These are phyloP conservation scores for Cupressus sempervirens DNA, from an alignment of 75 land plant species.

Conservation along the genomic window DNA sequence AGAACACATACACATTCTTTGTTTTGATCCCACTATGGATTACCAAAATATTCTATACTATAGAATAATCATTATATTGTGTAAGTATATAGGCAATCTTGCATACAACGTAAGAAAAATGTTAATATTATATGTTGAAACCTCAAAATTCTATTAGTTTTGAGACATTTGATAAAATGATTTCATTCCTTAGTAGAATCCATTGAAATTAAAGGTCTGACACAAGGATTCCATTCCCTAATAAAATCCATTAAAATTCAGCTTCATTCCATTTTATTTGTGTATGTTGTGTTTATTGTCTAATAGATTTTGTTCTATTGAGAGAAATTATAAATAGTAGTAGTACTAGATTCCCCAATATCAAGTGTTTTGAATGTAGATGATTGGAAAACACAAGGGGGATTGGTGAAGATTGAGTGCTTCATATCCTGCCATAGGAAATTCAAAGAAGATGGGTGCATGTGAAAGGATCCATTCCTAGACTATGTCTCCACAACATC, in stretches of 20 bases:
- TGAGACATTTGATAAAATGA: too few species aligned
- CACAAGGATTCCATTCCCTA: neutral
- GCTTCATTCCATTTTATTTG: neutral
- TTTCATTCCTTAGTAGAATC: too few species aligned
- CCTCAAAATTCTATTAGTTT: neutral
- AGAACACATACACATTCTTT: slow-evolving; percentile 3
- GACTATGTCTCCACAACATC: slow-evolving; percentile 59
- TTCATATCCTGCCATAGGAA: slow-evolving; percentile 74
- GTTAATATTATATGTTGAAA: too few species aligned
- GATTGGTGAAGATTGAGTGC: slow-evolving; percentile 73
- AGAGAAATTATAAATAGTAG: neutral
- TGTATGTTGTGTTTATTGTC: neutral
- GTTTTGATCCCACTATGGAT: slow-evolving; percentile 7
- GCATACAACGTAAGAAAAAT: neutral
- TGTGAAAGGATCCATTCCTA: slow-evolving; percentile 67
- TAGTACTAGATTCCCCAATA: slow-evolving; percentile 37
- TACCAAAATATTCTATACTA: neutral
- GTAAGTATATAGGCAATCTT: neutral
- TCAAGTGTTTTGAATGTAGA: slow-evolving; percentile 90
- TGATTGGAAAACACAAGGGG: slow-evolving; percentile 79
- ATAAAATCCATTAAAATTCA: neutral
- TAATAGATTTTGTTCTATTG: neutral
- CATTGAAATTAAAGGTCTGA: too few species aligned
- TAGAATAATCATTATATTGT: neutral
- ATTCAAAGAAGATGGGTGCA: slow-evolving; percentile 65